These are phyloP conservation scores for Aphanocladium album DNA, from an alignment of 2,329 filamentous ascomycete genomes.

Conservation along the genomic window DNA sequence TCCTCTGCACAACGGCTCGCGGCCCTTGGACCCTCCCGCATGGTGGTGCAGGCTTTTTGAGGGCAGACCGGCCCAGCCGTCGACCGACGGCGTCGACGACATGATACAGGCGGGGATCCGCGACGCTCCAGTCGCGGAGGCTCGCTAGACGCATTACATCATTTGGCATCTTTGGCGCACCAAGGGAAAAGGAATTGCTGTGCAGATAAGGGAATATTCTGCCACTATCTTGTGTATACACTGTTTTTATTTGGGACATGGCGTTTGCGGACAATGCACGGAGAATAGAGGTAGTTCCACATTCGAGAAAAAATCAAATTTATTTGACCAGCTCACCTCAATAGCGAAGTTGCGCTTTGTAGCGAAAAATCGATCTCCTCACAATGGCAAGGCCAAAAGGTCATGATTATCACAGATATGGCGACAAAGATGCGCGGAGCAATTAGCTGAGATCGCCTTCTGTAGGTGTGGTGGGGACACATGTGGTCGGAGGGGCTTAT, in stretches of 20 bases:
- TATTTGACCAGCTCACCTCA: neutral
- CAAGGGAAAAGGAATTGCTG: neutral
- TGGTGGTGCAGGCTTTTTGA: constrained; percentile 90
- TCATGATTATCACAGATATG: neutral
- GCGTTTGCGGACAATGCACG: neutral
- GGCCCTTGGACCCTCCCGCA: constrained; percentile 79
- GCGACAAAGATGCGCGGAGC: neutral
- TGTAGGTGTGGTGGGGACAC: neutral
- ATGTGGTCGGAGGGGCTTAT: constrained; percentile 9
- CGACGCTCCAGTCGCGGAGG: constrained; percentile 6
- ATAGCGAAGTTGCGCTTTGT: neutral
- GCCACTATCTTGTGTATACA: neutral
- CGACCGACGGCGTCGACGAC: constrained; percentile 34
- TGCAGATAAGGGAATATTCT: neutral
- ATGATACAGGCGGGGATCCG: constrained; percentile 3
- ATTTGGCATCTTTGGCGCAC: constrained; percentile 1
- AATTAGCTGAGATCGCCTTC: neutral
- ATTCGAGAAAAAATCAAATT: neutral
- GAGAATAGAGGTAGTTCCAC: neutral
- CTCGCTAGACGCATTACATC: neutral
- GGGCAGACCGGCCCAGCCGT: constrained; percentile 43
- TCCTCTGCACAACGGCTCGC: constrained; percentile 75
- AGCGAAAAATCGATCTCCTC: too few relatives aligned
- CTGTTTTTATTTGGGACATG: neutral
- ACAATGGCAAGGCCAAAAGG: neutral